A percentile compares a stretch with the other conserved stretches of the same genome.
These are phyloP conservation scores for Sistotremastrum suecicum DNA, from an alignment of 768 basidiomycete genomes.

Conservation along the genomic window DNA sequence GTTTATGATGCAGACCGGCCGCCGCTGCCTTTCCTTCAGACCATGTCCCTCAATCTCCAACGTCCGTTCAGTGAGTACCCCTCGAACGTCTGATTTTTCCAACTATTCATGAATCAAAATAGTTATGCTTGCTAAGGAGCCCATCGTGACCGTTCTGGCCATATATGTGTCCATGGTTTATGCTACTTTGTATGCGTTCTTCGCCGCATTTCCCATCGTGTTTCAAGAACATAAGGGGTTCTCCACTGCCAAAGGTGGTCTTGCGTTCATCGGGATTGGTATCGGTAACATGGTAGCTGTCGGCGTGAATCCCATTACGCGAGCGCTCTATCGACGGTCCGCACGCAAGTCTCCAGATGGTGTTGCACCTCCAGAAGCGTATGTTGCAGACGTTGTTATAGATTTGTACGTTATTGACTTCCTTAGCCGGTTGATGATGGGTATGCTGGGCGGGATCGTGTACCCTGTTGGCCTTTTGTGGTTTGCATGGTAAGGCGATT, in stretches of 20 bases:
- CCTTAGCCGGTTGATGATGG: slow-evolving; percentile 41
- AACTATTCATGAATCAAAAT: neutral
- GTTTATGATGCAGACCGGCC: slow-evolving; percentile 32
- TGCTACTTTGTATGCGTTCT: slow-evolving; percentile 48
- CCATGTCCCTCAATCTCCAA: neutral
- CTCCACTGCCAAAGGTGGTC: slow-evolving; percentile 37
- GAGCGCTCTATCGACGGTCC: slow-evolving; percentile 35
- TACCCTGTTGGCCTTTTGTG: slow-evolving; percentile 48
- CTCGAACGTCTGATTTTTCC: neutral
- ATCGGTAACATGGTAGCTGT: slow-evolving; percentile 40
- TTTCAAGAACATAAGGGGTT: slow-evolving; percentile 41
- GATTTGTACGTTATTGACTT: neutral
- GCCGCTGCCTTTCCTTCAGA: slow-evolving; percentile 3
- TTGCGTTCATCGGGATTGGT: slow-evolving; percentile 54
- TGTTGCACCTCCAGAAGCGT: slow-evolving; percentile 48
- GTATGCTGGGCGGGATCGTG: slow-evolving; percentile 36
- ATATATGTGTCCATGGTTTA: slow-evolving; percentile 50
- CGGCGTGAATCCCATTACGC: slow-evolving; percentile 36
- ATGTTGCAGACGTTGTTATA: slow-evolving; percentile 8
- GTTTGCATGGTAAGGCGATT: slow-evolving; percentile 44
- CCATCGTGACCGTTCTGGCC: slow-evolving; percentile 43
- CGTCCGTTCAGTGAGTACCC: neutral
- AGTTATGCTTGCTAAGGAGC: slow-evolving; percentile 50
- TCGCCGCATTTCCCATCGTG: slow-evolving; percentile 47
- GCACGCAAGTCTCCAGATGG: slow-evolving; percentile 34